Base-by-base conservation (phyloP, 2,329 filamentous ascomycete genomes). In the Ophiosphaerella narmari region DNA sequence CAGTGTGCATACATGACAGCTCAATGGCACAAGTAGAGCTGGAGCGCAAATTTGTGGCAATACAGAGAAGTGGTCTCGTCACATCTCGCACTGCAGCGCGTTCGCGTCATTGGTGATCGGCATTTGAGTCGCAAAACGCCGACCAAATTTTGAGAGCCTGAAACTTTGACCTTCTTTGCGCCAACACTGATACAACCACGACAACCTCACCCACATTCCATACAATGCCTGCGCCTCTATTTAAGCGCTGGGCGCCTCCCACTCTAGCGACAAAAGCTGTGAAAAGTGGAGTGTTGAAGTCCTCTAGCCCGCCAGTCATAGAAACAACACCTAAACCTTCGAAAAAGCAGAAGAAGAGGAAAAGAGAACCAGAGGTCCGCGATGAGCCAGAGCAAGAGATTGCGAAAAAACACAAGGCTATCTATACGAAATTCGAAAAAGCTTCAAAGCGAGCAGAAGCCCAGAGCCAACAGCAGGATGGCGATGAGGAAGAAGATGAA, bases 371-470 rank as follows among this genome's bases (percentile, higher is more conserved):
- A 21, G 62, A 65, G 16, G 46, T 61, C 40, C 54, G 62, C 24
- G 50, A 59, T 14, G 52, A 54, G 21, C 46, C 52, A n/a, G 60
- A 65, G 14, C 62, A 68, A 44, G 68, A 73, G 37, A 47, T 51
- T 7, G 58, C 62, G 3, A 73, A 72, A 56, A 74, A 73, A 52
- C 68, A 73, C 55, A 71, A 70, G 46, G 55, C 60, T 5, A 68
- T 80, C 3, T 62, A 80, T 11, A 71, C 66, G 9, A 80, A 80
- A 39, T 80, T 76, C 40, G 73, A 78, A 44, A 77, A 76, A 35
- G 72, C 67, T 1, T 60, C 66, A 1, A 67, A 68, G 50, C 56
- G 66, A 21, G 65, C 64, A 24, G 62, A 66, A 43, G 51, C 66
- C 40, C 52, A 43, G 34, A 47, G 48, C 29, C 54, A 55, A 29